phyloP scores from a whole-genome alignment of 371 early-diverging fungal species.

The Mucor plumbeus region DNA sequence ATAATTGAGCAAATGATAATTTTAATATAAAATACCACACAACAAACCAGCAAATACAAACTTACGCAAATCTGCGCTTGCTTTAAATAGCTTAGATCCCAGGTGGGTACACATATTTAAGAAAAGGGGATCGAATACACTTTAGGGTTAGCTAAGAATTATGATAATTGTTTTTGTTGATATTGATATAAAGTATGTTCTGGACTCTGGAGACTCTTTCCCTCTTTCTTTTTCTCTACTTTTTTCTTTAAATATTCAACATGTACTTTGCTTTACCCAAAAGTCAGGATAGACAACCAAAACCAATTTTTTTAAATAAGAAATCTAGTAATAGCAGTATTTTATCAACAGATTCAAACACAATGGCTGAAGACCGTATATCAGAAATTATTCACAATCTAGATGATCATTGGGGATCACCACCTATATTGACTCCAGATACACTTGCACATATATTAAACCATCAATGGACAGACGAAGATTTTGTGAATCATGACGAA shows the following conservation, averaged over 20 bases:
- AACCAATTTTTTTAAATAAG: neutral
- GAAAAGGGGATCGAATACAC: slow-evolving; percentile 4
- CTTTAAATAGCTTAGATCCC: neutral
- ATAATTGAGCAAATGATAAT: neutral
- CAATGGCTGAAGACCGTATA: slow-evolving; percentile 30
- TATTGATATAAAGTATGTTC: slow-evolving; percentile 1
- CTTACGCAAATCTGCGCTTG: slow-evolving; percentile 1
- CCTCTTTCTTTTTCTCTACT: neutral
- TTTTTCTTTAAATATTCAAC: slow-evolving; percentile 2
- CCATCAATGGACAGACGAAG: slow-evolving; percentile 28
- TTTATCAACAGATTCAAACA: neutral
- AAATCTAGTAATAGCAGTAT: slow-evolving; percentile 12
- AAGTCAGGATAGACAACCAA: slow-evolving; percentile 14
- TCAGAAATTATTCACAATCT: slow-evolving; percentile 36
- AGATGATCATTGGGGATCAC: slow-evolving; percentile 40
- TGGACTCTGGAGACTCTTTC: neutral
- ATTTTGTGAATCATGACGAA: slow-evolving; percentile 4
- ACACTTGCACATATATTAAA: slow-evolving; percentile 33
- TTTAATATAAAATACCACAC: neutral
- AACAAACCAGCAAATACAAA: too few species aligned
- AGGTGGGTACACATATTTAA: neutral
- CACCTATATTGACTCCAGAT: slow-evolving; percentile 38
- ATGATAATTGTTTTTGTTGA: neutral
- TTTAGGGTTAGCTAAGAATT: slow-evolving; percentile 8
- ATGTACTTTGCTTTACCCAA: slow-evolving; percentile 38